These are phyloP conservation scores for Fagus crenata DNA, from an alignment of 306 rosid genomes.

Conservation along the genomic window DNA sequence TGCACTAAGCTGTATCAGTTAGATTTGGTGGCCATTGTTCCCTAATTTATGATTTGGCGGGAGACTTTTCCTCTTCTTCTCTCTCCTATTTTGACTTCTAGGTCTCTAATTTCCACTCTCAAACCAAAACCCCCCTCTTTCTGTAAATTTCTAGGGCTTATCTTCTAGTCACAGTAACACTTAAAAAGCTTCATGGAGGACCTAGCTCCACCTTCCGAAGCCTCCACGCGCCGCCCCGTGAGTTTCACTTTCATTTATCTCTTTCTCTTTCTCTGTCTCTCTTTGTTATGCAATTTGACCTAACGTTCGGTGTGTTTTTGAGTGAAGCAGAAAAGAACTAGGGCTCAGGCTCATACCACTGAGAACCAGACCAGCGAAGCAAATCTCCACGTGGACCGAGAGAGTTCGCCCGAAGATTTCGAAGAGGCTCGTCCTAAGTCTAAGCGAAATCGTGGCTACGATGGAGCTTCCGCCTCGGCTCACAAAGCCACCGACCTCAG, in stretches of 20 bases:
- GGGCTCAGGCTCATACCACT: constrained; percentile 46
- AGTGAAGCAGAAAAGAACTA: constrained; percentile 61
- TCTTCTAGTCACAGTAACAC: neutral
- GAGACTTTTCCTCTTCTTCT: constrained; percentile 36
- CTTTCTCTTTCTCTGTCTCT: neutral
- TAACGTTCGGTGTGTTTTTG: constrained; percentile 29
- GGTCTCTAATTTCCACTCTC: neutral
- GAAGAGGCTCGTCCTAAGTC: constrained; percentile 53
- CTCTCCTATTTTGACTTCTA: neutral
- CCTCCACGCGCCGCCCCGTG: constrained; percentile 58
- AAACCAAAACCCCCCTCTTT: neutral
- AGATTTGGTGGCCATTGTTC: neutral
- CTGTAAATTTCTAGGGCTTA: constrained; percentile 23
- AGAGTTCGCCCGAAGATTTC: constrained; percentile 74
- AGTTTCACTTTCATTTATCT: constrained; percentile 29
- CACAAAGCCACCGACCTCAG: constrained; percentile 39
- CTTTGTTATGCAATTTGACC: constrained; percentile 17
- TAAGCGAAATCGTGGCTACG: constrained; percentile 63
- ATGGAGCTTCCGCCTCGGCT: constrained; percentile 44
- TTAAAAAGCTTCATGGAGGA: constrained; percentile 53
- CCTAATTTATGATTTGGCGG: constrained; percentile 50
- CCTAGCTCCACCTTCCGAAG: constrained; percentile 58
- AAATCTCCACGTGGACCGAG: constrained; percentile 54
- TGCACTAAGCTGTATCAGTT: neutral
- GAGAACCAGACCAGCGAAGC: constrained; percentile 45